These are phyloP conservation scores for Sphagnum contortum DNA, from an alignment of 225 moss, liverwort and hornwort species.

Conservation along the genomic window DNA sequence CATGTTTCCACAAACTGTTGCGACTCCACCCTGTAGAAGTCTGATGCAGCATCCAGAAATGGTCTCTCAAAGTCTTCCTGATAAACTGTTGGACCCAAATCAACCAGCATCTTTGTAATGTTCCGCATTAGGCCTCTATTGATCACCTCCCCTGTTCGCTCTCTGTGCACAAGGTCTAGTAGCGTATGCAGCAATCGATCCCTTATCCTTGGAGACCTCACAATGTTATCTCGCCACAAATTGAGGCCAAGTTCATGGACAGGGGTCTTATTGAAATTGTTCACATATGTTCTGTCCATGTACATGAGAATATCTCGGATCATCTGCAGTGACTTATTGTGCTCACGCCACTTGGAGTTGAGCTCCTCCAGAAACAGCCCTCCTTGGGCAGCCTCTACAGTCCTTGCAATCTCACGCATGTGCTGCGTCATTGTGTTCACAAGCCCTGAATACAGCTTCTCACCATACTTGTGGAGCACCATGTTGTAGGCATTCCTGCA, in stretches of 20 bases:
- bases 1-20: conserved; percentile 62
- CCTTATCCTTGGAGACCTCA: conserved; percentile 43
- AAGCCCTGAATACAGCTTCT: conserved; percentile 54
- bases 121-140: conserved; percentile 62
- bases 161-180: conserved; percentile 52
- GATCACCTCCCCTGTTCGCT: conserved; percentile 56
- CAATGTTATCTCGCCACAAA: conserved; percentile 59
- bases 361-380: conserved; percentile 55
- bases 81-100: conserved; percentile 43
- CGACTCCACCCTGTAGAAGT: conserved; percentile 54
- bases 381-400: conserved; percentile 51
- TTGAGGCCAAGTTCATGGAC: conserved; percentile 57
- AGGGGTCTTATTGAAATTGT: conserved; percentile 62
- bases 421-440: conserved; percentile 58
- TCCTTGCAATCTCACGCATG: conserved; percentile 49
- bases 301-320: conserved; percentile 65
- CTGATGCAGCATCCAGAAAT: conserved; percentile 50
- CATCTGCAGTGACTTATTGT: conserved; percentile 59
- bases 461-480: conserved; percentile 64
- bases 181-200: conserved; percentile 50
- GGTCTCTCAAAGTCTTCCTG: conserved; percentile 57
- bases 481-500: conserved; percentile 57
- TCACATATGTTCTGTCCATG: conserved; percentile 61
- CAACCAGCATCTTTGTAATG: conserved; percentile 60
- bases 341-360: conserved; percentile 58